phyloP scores from a whole-genome alignment of 2,329 filamentous ascomycete genomes.

The Dothiorella sarmentorum region DNA sequence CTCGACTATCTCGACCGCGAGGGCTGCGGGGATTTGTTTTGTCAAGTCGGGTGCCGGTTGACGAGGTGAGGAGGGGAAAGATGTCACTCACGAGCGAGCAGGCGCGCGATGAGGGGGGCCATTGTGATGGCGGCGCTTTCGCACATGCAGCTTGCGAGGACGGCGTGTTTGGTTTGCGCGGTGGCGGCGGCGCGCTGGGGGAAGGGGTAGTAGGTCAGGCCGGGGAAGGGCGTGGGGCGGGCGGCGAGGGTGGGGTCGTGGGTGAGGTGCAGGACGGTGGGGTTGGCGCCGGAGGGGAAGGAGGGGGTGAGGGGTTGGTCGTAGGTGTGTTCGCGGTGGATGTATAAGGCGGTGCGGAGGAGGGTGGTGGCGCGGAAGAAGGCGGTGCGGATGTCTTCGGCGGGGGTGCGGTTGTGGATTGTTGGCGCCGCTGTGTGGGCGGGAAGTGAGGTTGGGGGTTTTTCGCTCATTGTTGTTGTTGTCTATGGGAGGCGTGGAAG shows the following conservation, averaged over 20 bases:
- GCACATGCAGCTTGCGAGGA: constrained; percentile 1
- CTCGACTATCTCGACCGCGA: too few species aligned
- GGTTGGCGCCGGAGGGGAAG: not conserved
- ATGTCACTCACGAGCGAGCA: not conserved
- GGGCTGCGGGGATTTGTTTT: not conserved
- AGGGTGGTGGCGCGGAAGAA: not conserved
- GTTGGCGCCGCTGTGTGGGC: not conserved
- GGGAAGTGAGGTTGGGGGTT: not conserved
- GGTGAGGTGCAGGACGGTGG: not conserved
- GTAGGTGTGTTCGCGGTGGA: not conserved
- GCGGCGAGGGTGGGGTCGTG: not conserved
- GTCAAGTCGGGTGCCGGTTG: not conserved
- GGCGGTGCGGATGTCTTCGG: not conserved
- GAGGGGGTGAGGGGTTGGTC: not conserved
- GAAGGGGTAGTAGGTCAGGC: not conserved
- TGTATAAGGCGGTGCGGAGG: not conserved
- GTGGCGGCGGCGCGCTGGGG: not conserved
- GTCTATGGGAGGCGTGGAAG: too few species aligned
- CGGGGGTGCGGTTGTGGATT: not conserved
- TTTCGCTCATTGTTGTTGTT: too few species aligned
- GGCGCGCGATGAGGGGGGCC: not conserved
- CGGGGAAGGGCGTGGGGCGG: not conserved
- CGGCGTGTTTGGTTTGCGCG: not conserved
- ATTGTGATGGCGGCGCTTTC: not conserved
- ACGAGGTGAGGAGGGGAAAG: not conserved